Evolutionary conservation across 148 eudicot genomes (phyloP).

Genomic region (Dianthus caryophyllus): DNA sequence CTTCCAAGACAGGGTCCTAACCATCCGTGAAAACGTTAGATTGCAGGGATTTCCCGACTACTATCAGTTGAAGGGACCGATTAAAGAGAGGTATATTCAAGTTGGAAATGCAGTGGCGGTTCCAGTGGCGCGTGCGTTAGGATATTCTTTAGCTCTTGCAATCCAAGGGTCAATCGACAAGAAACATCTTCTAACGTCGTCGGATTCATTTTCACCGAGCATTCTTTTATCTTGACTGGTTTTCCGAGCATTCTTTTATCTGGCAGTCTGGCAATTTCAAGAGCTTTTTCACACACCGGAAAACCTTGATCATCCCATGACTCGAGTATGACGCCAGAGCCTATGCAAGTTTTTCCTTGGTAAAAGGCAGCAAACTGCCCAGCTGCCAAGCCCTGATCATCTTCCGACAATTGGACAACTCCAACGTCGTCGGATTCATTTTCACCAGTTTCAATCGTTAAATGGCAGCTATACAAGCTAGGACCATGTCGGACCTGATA

Average conservation of each 20-base stretch:
- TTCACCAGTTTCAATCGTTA: conserved; percentile 45
- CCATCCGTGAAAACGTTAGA: too few relatives aligned
- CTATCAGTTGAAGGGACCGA: too few relatives aligned
- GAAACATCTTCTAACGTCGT: too few relatives aligned
- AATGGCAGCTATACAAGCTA: conserved; percentile 51
- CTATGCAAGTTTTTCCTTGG: conserved; percentile 54
- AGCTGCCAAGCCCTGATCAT: conserved; percentile 97
- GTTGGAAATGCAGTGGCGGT: conserved; percentile 6
- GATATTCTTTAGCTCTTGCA: too few relatives aligned
- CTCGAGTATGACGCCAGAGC: conserved; percentile 88
- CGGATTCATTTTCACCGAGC: too few relatives aligned
- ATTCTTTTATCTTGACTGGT: conserved; percentile 72
- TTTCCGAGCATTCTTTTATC: conserved; percentile 70
- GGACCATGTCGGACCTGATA: conserved; percentile 95
- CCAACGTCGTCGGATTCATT: conserved; percentile 43
- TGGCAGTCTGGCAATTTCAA: conserved; percentile 47
- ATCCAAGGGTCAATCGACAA: too few relatives aligned
- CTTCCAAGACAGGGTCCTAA: too few relatives aligned
- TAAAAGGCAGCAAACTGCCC: conserved; percentile 97
- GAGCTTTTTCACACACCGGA: conserved; percentile 77
- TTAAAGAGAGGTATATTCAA: conserved; percentile 11
- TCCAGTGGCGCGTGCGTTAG: too few relatives aligned
- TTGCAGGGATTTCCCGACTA: too few relatives aligned
- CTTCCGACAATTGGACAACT: conserved; percentile 67
- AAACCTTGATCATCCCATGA: conserved; percentile 81